Base-by-base conservation (phyloP, 1,284 basidiomycete species). In the Puccinia hordei region DNA sequence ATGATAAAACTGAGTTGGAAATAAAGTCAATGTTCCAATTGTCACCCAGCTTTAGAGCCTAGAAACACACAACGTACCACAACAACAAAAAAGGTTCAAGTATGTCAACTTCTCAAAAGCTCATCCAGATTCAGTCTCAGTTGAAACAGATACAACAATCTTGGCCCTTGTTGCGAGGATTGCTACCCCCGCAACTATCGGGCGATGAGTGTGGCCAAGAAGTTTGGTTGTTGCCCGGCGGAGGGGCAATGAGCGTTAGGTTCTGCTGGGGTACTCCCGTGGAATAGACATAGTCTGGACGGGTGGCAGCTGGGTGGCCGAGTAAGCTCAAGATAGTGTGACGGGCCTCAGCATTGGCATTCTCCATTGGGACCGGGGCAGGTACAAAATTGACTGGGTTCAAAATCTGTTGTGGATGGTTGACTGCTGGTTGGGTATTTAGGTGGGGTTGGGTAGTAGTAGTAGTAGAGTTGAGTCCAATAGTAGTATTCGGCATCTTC, bases 321-420 rank as follows among this genome's bases (percentile, higher is more conserved):
- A 76, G 44, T 33, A 76, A 30, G 44, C 41, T 49, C n/a, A 76
- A 35, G 61, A 76, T 76, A 24, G 66, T 76, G 30, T 76, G 74
- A 10, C 74, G 59, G 17, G 74, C 74, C 38, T 76, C 74, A 22
- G 59, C 74, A 75, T 75, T 55, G 6, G 72, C 72, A 46, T 71
- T 71, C 27, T 71, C 68, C 6, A 71, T 71, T 19, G 69, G 69
- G 1, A 72, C 69, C 22, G 73, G 57, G 33, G 53, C 55, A 27
- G 53, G 22, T 1, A 61, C 53, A 22, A 61, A 17, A 19, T 27
- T 44, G 33, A 41, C 73, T n/a, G n/a, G n/a, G n/a, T n/a, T n/a
- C n/a, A n/a, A n/a, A n/a, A n/a, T n/a, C n/a, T n/a, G n/a, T n/a
- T n/a, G n/a, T 57, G 33, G n/a, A 61, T 74, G 74, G 12, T 10